Evolutionary conservation across 2,329 filamentous ascomycete genomes (phyloP).

Genomic region (Scytalidium lignicola): DNA sequence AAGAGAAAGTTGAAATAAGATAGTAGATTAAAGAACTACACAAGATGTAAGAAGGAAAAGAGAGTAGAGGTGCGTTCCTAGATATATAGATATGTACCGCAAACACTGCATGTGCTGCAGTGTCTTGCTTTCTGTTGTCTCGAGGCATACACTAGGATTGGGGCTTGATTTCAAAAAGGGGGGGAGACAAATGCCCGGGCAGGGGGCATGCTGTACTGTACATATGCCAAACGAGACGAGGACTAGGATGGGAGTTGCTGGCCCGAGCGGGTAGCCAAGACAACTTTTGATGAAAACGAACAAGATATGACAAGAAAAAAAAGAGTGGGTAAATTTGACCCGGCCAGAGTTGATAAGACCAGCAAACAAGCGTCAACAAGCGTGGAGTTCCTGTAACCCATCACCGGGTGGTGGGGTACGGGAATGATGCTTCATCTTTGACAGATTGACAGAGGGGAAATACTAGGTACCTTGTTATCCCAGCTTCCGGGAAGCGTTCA

Average conservation of each 20-base stretch:
- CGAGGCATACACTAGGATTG: not conserved
- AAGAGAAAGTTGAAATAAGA: not conserved
- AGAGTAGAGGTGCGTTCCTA: constrained; percentile 2
- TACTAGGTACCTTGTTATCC: not conserved
- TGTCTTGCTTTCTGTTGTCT: not conserved
- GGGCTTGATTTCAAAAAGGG: not conserved
- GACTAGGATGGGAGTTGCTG: not conserved
- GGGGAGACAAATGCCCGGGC: not conserved
- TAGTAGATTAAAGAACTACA: not conserved
- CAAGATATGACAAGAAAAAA: not conserved
- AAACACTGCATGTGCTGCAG: not conserved
- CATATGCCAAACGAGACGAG: not conserved
- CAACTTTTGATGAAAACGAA: not conserved
- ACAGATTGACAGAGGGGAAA: not conserved
- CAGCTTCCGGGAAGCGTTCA: not conserved
- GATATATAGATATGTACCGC: constrained; percentile 6
- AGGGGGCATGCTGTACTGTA: not conserved
- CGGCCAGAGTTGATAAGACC: not conserved
- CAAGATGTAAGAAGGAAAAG: constrained; percentile 5
- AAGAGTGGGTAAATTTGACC: not conserved
- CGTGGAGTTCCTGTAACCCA: not conserved
- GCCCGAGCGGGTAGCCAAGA: not conserved
- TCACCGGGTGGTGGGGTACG: not conserved
- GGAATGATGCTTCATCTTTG: not conserved
- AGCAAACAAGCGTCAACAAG: not conserved